Base-by-base conservation (phyloP, 2,329 filamentous ascomycete genomes). In the Sphaerulina vaccinii region DNA sequence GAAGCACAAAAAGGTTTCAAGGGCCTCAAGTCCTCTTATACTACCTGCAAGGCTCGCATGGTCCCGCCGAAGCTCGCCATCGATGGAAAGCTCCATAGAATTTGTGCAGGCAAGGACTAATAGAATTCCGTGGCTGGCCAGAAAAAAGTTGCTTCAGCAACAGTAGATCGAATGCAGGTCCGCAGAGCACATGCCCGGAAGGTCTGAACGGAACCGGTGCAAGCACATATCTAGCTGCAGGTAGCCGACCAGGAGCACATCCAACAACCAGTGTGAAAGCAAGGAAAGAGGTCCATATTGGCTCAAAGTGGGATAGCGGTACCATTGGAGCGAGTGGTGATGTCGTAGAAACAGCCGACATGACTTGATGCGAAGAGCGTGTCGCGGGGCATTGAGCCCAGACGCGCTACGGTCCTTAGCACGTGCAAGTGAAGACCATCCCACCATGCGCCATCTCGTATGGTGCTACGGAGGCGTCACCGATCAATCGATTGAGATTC, bases 281-380 rank as follows among this genome's bases (percentile, higher is more conserved):
- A 27, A 27, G 24, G 23, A 27, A 15, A 37, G 35, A 38, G 33
- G 46, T 35, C 47, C 41, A 50, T 46, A 16, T 23, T 21, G 41
- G 19, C 45, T 46, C 37, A 24, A 49, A 43, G 29, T 11, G 44
- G 27, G n/a, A 37, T 50, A 51, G 52, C 47, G 46, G 41, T 48
- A 32, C 43, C 19, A 29, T 32, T 50, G 41, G 37, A 16, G 32
- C 11, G 29, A 40, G 37, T 54, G 46, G 44, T 54, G 52, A 51
- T 54, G 52, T 54, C 52, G 52, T 54, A 37, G 35, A 51, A 41
- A 29, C n/a, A 27, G 32, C 24, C 38, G 27, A 32, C 33, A 44
- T 39, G 40, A 35, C 32, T 45, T 42, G 51, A 46, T 40, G 40
- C 45, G 51, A 46, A 44, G 45, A 37, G 18, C 46, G 51, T 43